A percentile compares a stretch with the other conserved stretches of the same genome.
Conservation (phyloP, 345 rosid genomes). For the Aurinia saxatilis region DNA sequence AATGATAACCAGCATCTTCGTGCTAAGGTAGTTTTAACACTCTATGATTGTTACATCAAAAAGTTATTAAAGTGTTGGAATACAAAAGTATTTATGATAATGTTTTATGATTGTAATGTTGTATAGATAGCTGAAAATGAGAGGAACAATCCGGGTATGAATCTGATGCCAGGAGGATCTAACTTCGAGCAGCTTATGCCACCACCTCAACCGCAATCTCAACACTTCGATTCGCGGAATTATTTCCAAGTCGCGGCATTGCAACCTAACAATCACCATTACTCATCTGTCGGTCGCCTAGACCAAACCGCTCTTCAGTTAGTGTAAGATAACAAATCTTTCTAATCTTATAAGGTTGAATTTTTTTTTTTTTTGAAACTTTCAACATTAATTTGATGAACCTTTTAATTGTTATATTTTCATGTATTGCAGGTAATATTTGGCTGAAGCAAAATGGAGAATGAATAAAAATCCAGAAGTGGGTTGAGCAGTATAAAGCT, state of each 20-base stretch:
- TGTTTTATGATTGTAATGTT: neutral
- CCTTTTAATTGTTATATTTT: no score
- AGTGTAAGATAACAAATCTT: conserved; percentile 42
- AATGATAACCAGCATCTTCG: conserved; percentile 90
- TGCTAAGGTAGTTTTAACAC: conserved; percentile 52
- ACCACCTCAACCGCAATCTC: conserved; percentile 35
- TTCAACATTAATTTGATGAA: no score
- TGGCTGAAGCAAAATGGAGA: conserved; percentile 5
- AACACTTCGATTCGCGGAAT: conserved; percentile 57
- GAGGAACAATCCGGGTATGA: conserved; percentile 64
- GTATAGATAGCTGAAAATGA: conserved; percentile 81
- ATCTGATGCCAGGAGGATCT: conserved; percentile 73
- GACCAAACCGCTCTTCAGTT: conserved; percentile 83
- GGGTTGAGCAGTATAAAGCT: conserved; percentile 21
- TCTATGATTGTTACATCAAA: neutral
- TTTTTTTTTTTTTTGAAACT: no score
- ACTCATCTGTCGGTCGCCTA: conserved; percentile 33
- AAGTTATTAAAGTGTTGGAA: neutral
- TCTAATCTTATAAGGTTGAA: no score
- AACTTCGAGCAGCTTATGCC: conserved; percentile 64
- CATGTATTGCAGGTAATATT: conserved; percentile 26
- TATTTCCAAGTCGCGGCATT: conserved; percentile 79
- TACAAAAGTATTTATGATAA: neutral
- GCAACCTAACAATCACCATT: conserved; percentile 57
- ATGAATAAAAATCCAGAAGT: conserved; percentile 24